Evolutionary conservation across 2,329 filamentous ascomycete species (phyloP).

Genomic region (Leptographium galeiforme): DNA sequence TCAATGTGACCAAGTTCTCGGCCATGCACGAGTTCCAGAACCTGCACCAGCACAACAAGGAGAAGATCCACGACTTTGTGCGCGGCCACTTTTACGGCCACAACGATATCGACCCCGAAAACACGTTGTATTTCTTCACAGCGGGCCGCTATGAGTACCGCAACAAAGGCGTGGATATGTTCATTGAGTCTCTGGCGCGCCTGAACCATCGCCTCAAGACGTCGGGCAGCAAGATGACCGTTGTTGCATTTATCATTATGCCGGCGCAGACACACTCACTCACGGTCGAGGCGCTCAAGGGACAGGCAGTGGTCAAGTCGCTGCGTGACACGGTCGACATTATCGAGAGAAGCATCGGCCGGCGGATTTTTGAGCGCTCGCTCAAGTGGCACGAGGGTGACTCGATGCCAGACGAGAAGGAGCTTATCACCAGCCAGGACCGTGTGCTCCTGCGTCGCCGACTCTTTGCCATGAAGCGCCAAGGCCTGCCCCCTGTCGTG

Average conservation of each 20-base stretch:
- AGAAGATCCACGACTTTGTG: conserved; percentile 97
- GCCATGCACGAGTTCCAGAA: conserved; percentile 99
- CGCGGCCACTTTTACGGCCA: conserved; percentile 97
- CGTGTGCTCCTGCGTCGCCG: conserved; percentile 82
- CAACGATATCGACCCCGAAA: conserved; percentile 92
- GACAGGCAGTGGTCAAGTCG: conserved; percentile 94
- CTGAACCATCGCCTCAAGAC: conserved; percentile 87
- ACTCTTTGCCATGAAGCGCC: conserved; percentile 92
- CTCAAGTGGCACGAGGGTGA: conserved; percentile 93
- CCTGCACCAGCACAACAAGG: conserved; percentile 87
- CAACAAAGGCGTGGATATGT: conserved; percentile 99
- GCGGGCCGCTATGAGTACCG: conserved; percentile 94
- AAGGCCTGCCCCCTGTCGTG: conserved; percentile 82
- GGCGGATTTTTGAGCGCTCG: conserved; percentile 87
- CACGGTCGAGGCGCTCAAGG: conserved; percentile 89
- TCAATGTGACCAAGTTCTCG: conserved; percentile 97
- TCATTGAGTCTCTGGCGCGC: conserved; percentile 89
- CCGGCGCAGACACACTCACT: conserved; percentile 90
- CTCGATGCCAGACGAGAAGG: conserved; percentile 89
- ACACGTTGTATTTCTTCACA: conserved; percentile 96
- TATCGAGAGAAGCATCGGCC: conserved; percentile 84
- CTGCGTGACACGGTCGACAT: conserved; percentile 84
- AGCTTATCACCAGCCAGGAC: conserved; percentile 82
- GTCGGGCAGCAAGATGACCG: conserved; percentile 75
- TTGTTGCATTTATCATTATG: conserved; percentile 98